Conservation (phyloP, 176 grass and related monocot species). For the Bothriochloa decipiens region DNA sequence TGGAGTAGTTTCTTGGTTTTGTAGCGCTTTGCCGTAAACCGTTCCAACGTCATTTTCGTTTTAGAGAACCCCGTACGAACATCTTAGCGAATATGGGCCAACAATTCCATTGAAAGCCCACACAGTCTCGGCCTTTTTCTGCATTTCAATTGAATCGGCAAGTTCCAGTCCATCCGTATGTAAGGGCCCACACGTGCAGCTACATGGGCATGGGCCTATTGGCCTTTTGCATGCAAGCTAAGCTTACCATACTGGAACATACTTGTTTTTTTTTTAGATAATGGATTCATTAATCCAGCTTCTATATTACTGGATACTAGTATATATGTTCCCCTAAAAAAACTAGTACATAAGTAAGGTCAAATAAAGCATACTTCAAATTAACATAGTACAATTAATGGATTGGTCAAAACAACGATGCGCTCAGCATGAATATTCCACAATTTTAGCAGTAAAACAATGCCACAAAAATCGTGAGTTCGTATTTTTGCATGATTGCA, state of each 20-base stretch:
- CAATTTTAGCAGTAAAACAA: background rate
- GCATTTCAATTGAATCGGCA: background rate
- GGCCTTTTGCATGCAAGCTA: background rate
- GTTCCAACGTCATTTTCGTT: background rate
- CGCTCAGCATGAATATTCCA: background rate
- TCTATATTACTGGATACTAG: background rate
- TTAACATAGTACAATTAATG: no score
- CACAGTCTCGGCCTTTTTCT: background rate
- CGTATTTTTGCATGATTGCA: background rate
- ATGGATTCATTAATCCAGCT: no score
- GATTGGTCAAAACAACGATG: background rate
- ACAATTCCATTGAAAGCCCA: background rate
- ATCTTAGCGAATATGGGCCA: background rate
- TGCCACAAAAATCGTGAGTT: background rate
- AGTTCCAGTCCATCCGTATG: background rate
- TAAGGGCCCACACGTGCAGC: no score
- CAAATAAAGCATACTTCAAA: background rate
- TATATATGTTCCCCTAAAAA: no score
- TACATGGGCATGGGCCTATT: background rate
- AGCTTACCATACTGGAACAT: constrained; percentile 5
- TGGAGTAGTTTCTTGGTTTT: background rate
- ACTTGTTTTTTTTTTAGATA: no score
- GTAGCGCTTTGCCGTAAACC: background rate
- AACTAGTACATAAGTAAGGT: no score
- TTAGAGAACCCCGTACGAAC: background rate